Evolutionary conservation across 1,139 yeast species (phyloP).

Genomic region (Kodamaea plutei): DNA sequence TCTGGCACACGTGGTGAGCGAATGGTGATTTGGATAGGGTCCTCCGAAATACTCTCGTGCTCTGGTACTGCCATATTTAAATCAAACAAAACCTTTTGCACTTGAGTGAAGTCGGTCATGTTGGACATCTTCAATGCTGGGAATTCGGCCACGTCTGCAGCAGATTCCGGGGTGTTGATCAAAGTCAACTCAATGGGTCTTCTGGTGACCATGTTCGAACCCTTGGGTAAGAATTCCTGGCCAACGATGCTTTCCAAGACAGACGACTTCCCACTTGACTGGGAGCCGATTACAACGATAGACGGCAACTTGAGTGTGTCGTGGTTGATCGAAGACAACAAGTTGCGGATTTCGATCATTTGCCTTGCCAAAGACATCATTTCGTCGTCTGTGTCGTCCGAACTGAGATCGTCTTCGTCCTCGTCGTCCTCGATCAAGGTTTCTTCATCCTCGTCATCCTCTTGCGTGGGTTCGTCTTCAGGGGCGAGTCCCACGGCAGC

Average conservation of each 20-base stretch:
- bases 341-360: conserved; percentile 91
- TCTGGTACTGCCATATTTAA: conserved; percentile 90
- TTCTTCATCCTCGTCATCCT: conserved; percentile 29
- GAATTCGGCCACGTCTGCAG: conserved; percentile 88
- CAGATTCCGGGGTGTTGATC: conserved; percentile 77
- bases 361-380: conserved; percentile 86
- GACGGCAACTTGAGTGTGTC: conserved; percentile 84
- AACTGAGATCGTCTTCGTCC: conserved; percentile 42
- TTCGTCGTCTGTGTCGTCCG: conserved; percentile 58
- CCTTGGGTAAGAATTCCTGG: conserved; percentile 90
- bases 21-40: conserved; percentile 87
- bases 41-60: conserved; percentile 78
- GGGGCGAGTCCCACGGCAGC: conserved; percentile 44
- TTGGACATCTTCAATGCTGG: conserved; percentile 83
- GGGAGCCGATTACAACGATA: conserved; percentile 95
- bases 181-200: conserved; percentile 92
- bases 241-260: conserved; percentile 93
- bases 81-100: conserved; percentile 79
- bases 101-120: conserved; percentile 81
- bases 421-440: conserved; percentile 28
- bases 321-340: conserved; percentile 73
- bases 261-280: conserved; percentile 94
- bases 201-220: conserved; percentile 92
- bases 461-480: too few species aligned
- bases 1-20: conserved; percentile 93